These are phyloP conservation scores for Penicillium brevicompactum DNA, from an alignment of 2,329 filamentous ascomycete species.

Conservation along the genomic window DNA sequence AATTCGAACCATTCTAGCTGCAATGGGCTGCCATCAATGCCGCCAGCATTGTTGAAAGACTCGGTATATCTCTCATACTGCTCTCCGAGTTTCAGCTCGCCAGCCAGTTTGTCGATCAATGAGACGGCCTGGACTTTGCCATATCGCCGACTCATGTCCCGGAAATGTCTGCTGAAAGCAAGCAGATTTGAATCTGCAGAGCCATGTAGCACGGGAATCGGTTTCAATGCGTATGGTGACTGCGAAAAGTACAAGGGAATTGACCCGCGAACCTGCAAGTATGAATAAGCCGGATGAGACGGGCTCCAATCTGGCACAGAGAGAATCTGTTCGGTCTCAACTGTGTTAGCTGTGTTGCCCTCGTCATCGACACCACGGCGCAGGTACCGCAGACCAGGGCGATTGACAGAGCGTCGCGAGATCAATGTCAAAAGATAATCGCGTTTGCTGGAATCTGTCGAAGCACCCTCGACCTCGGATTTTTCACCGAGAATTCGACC, in stretches of 20 bases:
- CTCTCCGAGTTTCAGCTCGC: slow-evolving; percentile 76
- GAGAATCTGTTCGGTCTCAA: slow-evolving; percentile 94
- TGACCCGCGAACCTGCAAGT: slow-evolving; percentile 84
- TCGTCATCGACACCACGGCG: slow-evolving; percentile 88
- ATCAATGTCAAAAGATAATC: slow-evolving; percentile 83
- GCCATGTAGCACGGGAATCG: slow-evolving; percentile 78
- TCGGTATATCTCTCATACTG: slow-evolving; percentile 72
- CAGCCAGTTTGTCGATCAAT: slow-evolving; percentile 84
- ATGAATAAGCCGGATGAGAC: slow-evolving; percentile 70
- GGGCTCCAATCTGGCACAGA: slow-evolving; percentile 69
- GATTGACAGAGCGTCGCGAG: slow-evolving; percentile 82
- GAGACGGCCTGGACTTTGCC: slow-evolving; percentile 77
- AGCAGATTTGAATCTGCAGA: slow-evolving; percentile 75
- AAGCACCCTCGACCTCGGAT: slow-evolving; percentile 29
- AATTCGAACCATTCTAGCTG: slow-evolving; percentile 98
- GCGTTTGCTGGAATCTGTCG: slow-evolving; percentile 33
- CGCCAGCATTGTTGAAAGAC: slow-evolving; percentile 65
- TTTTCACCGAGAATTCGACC: slow-evolving; percentile 47
- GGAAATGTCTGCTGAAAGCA: slow-evolving; percentile 80
- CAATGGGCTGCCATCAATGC: slow-evolving; percentile 55
- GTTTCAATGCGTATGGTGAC: slow-evolving; percentile 89
- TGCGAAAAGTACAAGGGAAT: slow-evolving; percentile 96
- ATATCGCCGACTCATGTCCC: slow-evolving; percentile 68
- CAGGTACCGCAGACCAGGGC: slow-evolving; percentile 86
- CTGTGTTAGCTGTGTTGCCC: slow-evolving; percentile 83